A percentile compares a stretch with the other conserved stretches of the same genome.
Conservation (phyloP, 1,284 basidiomycete genomes). For the Volvariella volvacea region DNA sequence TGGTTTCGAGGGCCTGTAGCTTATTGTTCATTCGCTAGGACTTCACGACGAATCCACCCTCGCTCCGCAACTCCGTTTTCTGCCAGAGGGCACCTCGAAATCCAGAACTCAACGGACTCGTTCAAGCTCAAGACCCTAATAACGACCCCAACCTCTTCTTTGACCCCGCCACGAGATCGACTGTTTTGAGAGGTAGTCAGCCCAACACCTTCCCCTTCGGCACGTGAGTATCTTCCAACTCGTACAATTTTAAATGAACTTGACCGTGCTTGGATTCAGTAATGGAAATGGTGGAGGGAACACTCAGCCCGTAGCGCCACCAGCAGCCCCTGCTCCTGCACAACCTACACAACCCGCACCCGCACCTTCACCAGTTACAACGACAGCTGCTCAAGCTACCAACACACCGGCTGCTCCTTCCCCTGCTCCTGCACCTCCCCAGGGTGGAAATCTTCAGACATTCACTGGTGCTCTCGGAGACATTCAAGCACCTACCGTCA, state of each 20-base stretch:
- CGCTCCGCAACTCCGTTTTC: slow-evolving; percentile 43
- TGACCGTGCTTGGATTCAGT: too few species aligned
- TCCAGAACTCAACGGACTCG: slow-evolving; percentile 36
- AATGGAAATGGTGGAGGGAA: too few species aligned
- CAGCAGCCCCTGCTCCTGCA: too few species aligned
- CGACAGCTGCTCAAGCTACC: too few species aligned
- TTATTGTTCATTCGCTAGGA: slow-evolving; percentile 28
- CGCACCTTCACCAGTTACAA: too few species aligned
- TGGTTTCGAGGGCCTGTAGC: neutral
- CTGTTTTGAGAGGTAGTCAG: slow-evolving; percentile 44
- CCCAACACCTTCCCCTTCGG: slow-evolving; percentile 47
- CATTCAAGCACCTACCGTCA: slow-evolving; percentile 28
- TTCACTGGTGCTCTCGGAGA: slow-evolving; percentile 31
- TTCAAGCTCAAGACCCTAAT: slow-evolving; percentile 44
- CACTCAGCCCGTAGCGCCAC: too few species aligned
- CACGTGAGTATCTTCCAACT: too few species aligned
- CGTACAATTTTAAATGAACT: too few species aligned
- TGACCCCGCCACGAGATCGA: slow-evolving; percentile 38
- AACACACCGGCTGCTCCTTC: too few species aligned
- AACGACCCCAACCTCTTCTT: slow-evolving; percentile 49
- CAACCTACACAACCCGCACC: too few species aligned
- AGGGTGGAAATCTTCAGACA: slow-evolving; percentile 25
- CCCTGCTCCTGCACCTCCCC: neutral
- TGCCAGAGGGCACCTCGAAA: slow-evolving; percentile 46
- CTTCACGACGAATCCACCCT: slow-evolving; percentile 45